Percentiles rank a stretch among this genome's conserved stretches.
These are phyloP conservation scores for Rhizopogon vesiculosus DNA, from an alignment of 768 basidiomycete species.

Conservation along the genomic window DNA sequence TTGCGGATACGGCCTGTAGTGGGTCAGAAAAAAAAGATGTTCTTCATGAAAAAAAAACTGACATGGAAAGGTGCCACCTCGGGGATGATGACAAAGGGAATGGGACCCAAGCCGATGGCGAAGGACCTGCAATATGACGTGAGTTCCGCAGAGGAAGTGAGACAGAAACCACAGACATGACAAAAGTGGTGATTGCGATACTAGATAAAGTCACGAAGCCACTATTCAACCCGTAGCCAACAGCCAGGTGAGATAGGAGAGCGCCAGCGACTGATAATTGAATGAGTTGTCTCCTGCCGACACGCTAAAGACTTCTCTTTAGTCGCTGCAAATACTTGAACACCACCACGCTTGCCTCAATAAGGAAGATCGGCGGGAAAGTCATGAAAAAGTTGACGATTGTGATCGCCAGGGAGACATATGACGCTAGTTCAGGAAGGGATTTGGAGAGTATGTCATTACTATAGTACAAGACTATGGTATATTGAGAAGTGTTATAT, in stretches of 20 bases:
- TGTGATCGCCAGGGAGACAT: constrained; percentile 81
- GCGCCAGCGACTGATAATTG: constrained; percentile 62
- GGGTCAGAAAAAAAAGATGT: background rate
- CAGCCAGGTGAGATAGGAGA: constrained; percentile 54
- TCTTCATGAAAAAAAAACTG: constrained; percentile 23
- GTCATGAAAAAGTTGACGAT: constrained; percentile 72
- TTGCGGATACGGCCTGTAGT: constrained; percentile 67
- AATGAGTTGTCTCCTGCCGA: constrained; percentile 73
- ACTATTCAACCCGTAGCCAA: constrained; percentile 69
- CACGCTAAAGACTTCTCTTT: constrained; percentile 38
- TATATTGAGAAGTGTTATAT: background rate
- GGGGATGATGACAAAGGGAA: constrained; percentile 90
- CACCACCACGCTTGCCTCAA: constrained; percentile 51
- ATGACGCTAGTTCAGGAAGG: constrained; percentile 73
- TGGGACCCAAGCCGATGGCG: constrained; percentile 84
- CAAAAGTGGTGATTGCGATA: constrained; percentile 71
- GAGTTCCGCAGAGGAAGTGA: background rate
- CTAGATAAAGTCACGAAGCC: constrained; percentile 60
- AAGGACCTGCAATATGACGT: constrained; percentile 55
- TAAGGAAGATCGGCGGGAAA: constrained; percentile 81
- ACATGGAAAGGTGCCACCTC: constrained; percentile 83
- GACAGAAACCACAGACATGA: constrained; percentile 47
- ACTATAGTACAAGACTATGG: constrained; percentile 82
- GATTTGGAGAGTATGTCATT: constrained; percentile 81
- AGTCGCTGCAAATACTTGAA: constrained; percentile 1